phyloP scores from a whole-genome alignment of 208 protist genomes.

The Trypanosoma conorhini region DNA sequence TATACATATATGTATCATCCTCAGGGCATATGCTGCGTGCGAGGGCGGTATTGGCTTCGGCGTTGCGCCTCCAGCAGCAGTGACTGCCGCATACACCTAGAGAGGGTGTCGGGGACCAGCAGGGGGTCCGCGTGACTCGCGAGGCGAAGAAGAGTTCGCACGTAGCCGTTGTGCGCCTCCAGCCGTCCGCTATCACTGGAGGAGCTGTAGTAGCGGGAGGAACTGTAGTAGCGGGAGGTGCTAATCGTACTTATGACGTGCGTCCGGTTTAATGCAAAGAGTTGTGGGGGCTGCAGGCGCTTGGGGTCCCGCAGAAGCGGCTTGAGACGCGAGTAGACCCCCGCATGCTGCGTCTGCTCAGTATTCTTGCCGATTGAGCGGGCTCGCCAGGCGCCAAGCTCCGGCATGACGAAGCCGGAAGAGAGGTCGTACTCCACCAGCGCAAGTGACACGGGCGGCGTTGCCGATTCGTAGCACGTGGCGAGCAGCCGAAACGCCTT shows the following conservation, averaged over 20 bases:
- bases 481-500: conserved; percentile 46
- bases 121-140: background rate
- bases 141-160: conserved; percentile 2
- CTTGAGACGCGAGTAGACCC: conserved; percentile 21
- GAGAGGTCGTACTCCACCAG: conserved; percentile 32
- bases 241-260: conserved; percentile 37
- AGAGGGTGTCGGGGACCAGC: background rate
- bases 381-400: background rate
- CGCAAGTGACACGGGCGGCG: background rate
- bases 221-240: conserved; percentile 17
- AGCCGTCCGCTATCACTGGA: background rate
- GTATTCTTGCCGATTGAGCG: background rate
- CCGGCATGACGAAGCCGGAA: background rate
- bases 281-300: conserved; percentile 32
- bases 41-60: conserved; percentile 6
- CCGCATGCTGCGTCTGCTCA: background rate
- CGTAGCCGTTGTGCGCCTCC: conserved; percentile 3
- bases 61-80: background rate
- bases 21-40: background rate
- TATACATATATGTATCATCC: background rate
- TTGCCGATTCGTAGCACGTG: conserved; percentile 2
- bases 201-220: conserved; percentile 12
- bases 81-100: conserved; percentile 5
- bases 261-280: conserved; percentile 38
- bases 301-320: conserved; percentile 17